Evolutionary conservation across 306 rosid species (phyloP), one percentile per base, ranked within the genome.

Genomic region (Cicer arietinum): DNA sequence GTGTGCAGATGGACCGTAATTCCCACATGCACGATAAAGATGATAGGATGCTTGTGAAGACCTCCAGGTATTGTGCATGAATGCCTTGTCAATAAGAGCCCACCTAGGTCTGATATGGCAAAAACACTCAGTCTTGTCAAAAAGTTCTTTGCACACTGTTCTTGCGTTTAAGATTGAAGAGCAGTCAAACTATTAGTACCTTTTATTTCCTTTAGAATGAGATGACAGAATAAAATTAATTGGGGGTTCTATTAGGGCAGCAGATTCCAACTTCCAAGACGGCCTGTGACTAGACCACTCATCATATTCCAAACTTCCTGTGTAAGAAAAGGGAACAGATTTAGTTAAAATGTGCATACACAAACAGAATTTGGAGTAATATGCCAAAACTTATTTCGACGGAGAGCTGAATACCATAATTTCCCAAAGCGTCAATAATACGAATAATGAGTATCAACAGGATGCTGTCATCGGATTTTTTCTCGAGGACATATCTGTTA

Each of bases 61-160:
- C 85, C 99, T 92, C 99, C 99, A 95, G 1, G 94, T 92, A 90
- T 83, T 90, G 86, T 92, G 98, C 99, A 95, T 89, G 78, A 86
- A 92, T 78, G 99, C 96, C 84, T 95, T 95, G 84, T 95, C 99
- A 20, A 95, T 95, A 82, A 95, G 98, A 46, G 99, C 90, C 99
- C 99, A 95, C 86, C 99, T 90, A 5, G 99, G 99, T 83, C 99
- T 95, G 87, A 67, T 78, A 72, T 10, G 73, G 71, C 52, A 18
- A 68, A 61, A 61, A 56, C 71, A 17, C 63, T 81, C 70, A 56
- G 59, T 67, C 69, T 59, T 11, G 75, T 41, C 14, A 52, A 74
- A 43, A 67, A 40, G 41, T 64, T 30, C 67, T 45, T 54, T 20
- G 67, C 66, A 61, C 47, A 56, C 17, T 58, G 65, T 73, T 78